Base-by-base conservation (phyloP, 495 filamentous ascomycete genomes). In the Hypoxylon cercidicola region DNA sequence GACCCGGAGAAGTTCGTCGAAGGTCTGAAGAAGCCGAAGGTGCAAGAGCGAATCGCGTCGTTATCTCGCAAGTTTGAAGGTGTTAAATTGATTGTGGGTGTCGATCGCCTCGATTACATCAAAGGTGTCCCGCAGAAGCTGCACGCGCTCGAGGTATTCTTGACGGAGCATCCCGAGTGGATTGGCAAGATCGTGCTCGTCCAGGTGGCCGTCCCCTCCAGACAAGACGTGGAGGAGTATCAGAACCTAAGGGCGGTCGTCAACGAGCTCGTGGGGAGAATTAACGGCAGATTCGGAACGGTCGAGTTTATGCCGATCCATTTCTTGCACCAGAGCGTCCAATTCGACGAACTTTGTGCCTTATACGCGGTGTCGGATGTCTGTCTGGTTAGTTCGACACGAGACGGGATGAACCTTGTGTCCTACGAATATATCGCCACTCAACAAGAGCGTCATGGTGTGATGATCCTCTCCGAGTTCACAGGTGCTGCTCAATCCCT, bases 361-460 rank as follows among this genome's bases (percentile, higher is more conserved):
- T 79, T 98, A 1, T 98, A 98, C 68, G 90, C 92, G 25, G 85
- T 97, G 35, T 92, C 91, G 10, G 93, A 97, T 73, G 90, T 90
- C 41, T 98, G 93, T 71, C 82, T 98, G 5, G 89, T 97, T 47
- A 90, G 90, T 12, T 97, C 93, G 0, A 96, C 90, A 1, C 84
- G 93, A n/a, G 94, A 97, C 70, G 94, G 94, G 58, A 97, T 98
- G 94, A 98, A 98, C 72, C 85, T 97, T 9, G 94, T 98, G 20
- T 93, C 91, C 19, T 97, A 93, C 77, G 94, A 98, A 75, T 98
- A 97, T 76, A 93, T 97, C 47, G 93, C 94, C 2, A 92, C 89
- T 30, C 94, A 97, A 70, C 80, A 89, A 60, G 83, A 93, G 62
- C 84, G 88, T 9, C 89, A 96, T 69, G 94, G 94, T 6, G 89